These are phyloP conservation scores for Spatholobus suberectus DNA, from an alignment of 306 rosid genomes.

Conservation along the genomic window DNA sequence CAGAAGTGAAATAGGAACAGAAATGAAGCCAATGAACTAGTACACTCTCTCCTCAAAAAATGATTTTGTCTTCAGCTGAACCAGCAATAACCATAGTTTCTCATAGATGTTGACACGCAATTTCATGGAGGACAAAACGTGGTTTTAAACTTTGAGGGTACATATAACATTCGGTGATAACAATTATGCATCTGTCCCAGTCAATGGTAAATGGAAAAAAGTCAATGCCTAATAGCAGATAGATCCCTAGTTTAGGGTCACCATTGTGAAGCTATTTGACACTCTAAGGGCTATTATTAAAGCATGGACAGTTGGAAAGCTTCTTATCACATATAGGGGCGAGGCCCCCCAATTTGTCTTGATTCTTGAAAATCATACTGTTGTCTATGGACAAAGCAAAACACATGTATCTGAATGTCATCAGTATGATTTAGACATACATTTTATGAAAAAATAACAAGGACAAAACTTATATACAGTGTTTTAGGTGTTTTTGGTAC, in stretches of 20 bases:
- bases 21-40: neutral
- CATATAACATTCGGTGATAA: neutral
- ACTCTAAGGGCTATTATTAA: neutral
- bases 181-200: neutral
- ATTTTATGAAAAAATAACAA: neutral
- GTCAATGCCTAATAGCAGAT: slow-evolving; percentile 26
- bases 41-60: neutral
- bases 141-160: neutral
- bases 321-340: neutral
- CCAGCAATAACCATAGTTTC: slow-evolving; percentile 4
- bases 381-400: neutral
- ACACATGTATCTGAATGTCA: neutral
- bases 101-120: neutral
- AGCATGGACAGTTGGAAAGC: slow-evolving; percentile 10
- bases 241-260: slow-evolving; percentile 8
- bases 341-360: slow-evolving; percentile 5
- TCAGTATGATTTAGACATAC: neutral
- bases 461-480: too few relatives aligned
- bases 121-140: neutral
- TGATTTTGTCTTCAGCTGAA: slow-evolving; percentile 4
- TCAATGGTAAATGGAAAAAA: neutral
- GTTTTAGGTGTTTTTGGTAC: too few relatives aligned
- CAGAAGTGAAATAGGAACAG: neutral
- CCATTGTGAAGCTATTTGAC: neutral
- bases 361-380: neutral